phyloP scores from a whole-genome alignment of 768 basidiomycete genomes.

The Termitomyces bulborhizus region DNA sequence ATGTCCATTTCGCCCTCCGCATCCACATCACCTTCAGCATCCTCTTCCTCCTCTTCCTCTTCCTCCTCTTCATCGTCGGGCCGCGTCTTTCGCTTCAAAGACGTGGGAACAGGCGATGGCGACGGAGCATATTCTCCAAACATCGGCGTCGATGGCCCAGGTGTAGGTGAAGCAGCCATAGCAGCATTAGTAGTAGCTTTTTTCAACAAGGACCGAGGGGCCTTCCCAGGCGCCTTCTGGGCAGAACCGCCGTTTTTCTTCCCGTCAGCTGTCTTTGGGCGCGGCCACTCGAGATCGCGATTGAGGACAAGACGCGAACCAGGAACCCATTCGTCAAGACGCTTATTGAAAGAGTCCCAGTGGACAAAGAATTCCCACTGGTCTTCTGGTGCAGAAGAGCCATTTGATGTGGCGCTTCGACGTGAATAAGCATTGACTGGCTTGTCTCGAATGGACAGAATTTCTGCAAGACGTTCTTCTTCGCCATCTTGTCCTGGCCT shows the following conservation, averaged over 20 bases:
- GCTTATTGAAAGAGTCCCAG: slow-evolving; percentile 99
- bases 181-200: slow-evolving; percentile 68
- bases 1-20: slow-evolving; percentile 71
- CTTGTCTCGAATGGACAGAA: slow-evolving; percentile 91
- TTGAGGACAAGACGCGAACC: slow-evolving; percentile 79
- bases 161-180: slow-evolving; percentile 50
- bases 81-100: slow-evolving; percentile 63
- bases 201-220: slow-evolving; percentile 58
- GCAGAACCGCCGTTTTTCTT: slow-evolving; percentile 45
- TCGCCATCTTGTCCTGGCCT: slow-evolving; percentile 72
- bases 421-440: slow-evolving; percentile 56
- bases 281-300: slow-evolving; percentile 93
- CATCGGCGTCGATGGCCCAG: slow-evolving; percentile 26
- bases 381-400: slow-evolving; percentile 54
- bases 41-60: slow-evolving; percentile 53
- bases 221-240: slow-evolving; percentile 59
- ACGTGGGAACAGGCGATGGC: slow-evolving; percentile 48
- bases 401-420: slow-evolving; percentile 33
- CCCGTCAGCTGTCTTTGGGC: slow-evolving; percentile 62
- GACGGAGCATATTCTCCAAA: slow-evolving; percentile 33
- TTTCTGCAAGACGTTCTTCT: slow-evolving; percentile 93
- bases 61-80: slow-evolving; percentile 67
- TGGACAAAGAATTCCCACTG: slow-evolving; percentile 95
- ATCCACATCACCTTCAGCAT: slow-evolving; percentile 46
- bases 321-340: slow-evolving; percentile 95